Base-by-base conservation (phyloP, 2,329 filamentous ascomycete genomes). In the Epicoccum sorghinum region DNA sequence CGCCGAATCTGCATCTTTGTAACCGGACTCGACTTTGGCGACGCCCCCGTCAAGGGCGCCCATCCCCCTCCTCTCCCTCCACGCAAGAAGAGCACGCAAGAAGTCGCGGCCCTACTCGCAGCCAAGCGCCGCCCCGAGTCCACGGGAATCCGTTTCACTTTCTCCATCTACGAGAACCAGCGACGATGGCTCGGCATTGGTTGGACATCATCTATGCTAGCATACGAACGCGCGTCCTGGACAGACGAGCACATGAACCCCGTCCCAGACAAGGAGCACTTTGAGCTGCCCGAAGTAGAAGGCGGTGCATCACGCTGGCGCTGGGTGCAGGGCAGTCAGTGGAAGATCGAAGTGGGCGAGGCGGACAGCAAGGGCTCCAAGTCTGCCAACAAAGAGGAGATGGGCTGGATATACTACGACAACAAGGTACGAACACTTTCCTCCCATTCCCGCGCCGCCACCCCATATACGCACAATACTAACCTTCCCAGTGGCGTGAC, bases 381-480 rank as follows among this genome's bases (percentile, higher is more conserved):
- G 24, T 66, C 62, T 6, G 64, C 57, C 10, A 68, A 70, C 7
- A 68, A 66, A 10, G 73, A 73, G n/a, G 78, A 80, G 3, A 86
- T 88, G 63, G 95, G 93, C 1, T 99, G 95, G 95, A 91, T 96
- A 33, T 99, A 95, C 75, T 99, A 97, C 71, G 95, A 99, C 69
- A 98, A 93, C 73, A 97, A 96, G 86, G 91, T 91, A 78, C 18
- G 18, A 18, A 18, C 18, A 18, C 18, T 1, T 18, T 18, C 18
- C 18, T 3, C 18, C 18, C 18, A 18, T 18, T 18, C 18, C 18
- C 18, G 18, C 18, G 1, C 18, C 18, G 18, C 2, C 18, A 18
- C 12, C 7, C 8, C 8, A 12, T 13, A n/a, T 25, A 36, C 4
- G 4, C 18, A 18, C 18, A 36, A 6, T 9, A 47, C 62, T 72